Conservation (phyloP, 2,329 filamentous ascomycete genomes). For the Colletotrichum trifolii region DNA sequence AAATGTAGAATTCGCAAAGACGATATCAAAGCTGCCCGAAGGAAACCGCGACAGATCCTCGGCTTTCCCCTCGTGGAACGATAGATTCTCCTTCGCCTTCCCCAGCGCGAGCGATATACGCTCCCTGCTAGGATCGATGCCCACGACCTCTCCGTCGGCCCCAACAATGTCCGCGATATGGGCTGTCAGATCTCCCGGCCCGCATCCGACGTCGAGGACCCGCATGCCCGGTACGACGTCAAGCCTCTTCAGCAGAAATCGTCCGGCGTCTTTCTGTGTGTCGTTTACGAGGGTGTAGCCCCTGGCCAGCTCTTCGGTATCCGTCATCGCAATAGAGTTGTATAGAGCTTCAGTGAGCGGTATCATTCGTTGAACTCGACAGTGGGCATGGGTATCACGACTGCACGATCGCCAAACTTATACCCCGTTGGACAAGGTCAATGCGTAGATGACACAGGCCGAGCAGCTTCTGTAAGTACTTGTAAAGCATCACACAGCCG, state of each 20-base stretch:
- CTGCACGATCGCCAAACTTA: too few species aligned
- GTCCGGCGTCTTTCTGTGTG: conserved; percentile 9
- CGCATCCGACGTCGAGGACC: conserved; percentile 28
- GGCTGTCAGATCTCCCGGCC: conserved; percentile 22
- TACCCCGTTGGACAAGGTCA: too few species aligned
- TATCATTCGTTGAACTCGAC: too few species aligned
- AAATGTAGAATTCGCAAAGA: conserved; percentile 41
- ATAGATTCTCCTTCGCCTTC: neutral
- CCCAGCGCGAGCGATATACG: conserved; percentile 14
- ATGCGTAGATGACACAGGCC: too few species aligned
- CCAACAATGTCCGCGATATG: conserved; percentile 17
- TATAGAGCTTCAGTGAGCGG: too few species aligned
- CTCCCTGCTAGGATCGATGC: conserved; percentile 18
- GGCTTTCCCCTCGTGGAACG: conserved; percentile 46
- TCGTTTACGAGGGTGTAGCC: conserved; percentile 19
- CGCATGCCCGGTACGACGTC: conserved; percentile 13
- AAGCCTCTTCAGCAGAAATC: conserved; percentile 17
- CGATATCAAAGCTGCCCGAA: conserved; percentile 42
- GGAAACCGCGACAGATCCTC: conserved; percentile 49
- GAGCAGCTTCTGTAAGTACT: too few species aligned
- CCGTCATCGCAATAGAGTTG: neutral
- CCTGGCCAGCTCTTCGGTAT: conserved; percentile 15
- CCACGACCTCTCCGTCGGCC: conserved; percentile 6
- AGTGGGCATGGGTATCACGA: too few species aligned
- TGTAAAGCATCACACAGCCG: too few species aligned